A percentile compares a stretch with the other conserved stretches of the same genome.
phyloP scores from a whole-genome alignment of 371 early-diverging fungal genomes.

The Blakeslea trispora region DNA sequence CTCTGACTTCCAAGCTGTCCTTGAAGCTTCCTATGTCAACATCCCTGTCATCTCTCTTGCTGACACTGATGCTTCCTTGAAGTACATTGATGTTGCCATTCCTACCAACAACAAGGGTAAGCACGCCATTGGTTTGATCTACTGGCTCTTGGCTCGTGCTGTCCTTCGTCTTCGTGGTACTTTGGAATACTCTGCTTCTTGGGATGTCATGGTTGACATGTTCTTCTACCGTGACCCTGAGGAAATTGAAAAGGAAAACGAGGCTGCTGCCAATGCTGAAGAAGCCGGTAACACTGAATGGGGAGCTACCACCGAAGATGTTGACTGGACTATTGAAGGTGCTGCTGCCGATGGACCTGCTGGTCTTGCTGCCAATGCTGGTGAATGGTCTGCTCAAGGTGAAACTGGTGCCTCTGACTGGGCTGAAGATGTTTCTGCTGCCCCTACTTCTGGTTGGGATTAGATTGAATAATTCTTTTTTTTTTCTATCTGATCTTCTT shows the following conservation, averaged over 20 bases:
- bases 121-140: conserved; percentile 95
- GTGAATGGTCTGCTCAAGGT: conserved; percentile 49
- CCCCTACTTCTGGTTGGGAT: conserved; percentile 23
- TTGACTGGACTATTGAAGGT: conserved; percentile 51
- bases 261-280: conserved; percentile 40
- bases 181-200: conserved; percentile 77
- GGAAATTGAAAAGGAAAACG: conserved; percentile 90
- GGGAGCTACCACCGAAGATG: conserved; percentile 34
- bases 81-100: conserved; percentile 97
- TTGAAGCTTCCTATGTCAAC: conserved; percentile 98
- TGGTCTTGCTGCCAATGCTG: conserved; percentile 33
- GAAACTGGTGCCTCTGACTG: conserved; percentile 29
- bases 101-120: conserved; percentile 99
- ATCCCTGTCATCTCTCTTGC: conserved; percentile 98
- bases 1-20: conserved; percentile 97
- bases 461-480: conserved; percentile 4
- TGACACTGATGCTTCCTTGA: conserved; percentile 95
- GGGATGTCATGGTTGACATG: conserved; percentile 98
- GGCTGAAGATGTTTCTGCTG: conserved; percentile 33
- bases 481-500: conserved; percentile 2
- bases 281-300: conserved; percentile 25
- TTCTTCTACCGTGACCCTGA: conserved; percentile 96
- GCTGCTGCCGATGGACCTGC: conserved; percentile 38
- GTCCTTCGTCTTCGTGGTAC: conserved; percentile 97
- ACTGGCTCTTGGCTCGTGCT: conserved; percentile 97